phyloP scores from a whole-genome alignment of 78 protist species.

The Dictyostelium citrinum region DNA sequence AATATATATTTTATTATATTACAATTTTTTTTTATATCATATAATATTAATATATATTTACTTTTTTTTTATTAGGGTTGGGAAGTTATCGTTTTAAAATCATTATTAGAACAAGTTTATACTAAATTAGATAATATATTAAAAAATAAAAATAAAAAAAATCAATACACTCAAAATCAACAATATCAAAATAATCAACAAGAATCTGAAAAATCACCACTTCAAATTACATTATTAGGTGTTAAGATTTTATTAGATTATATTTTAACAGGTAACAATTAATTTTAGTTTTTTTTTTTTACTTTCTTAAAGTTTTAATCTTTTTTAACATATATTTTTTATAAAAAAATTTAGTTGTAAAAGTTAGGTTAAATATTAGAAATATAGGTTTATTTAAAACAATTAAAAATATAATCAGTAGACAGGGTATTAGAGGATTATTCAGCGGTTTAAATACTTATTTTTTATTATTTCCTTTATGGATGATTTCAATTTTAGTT shows the following conservation, averaged over 20 bases:
- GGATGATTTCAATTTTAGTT: constrained; percentile 63
- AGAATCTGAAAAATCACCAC: constrained; percentile 32
- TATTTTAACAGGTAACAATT: constrained; percentile 46
- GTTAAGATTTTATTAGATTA: constrained; percentile 56
- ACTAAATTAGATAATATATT: constrained; percentile 16
- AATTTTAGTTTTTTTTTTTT: neutral
- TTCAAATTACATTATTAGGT: constrained; percentile 46
- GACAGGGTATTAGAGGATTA: constrained; percentile 51
- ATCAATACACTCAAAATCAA: neutral
- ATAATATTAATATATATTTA: no score
- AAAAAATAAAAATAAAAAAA: neutral
- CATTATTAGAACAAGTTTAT: constrained; percentile 21
- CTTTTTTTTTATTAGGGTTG: no score
- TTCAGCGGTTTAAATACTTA: constrained; percentile 59
- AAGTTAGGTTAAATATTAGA: constrained; percentile 73
- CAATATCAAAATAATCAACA: neutral
- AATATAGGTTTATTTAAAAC: constrained; percentile 67
- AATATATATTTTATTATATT: neutral
- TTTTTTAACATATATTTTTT: neutral
- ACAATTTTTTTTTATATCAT: no score
- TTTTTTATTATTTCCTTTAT: constrained; percentile 53
- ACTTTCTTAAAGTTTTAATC: neutral
- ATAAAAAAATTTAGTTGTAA: constrained; percentile 7
- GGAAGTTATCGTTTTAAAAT: constrained; percentile 48
- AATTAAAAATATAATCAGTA: constrained; percentile 4